Base-by-base conservation (phyloP, 2,329 filamentous ascomycete genomes). In the Phialocephala sp. region DNA sequence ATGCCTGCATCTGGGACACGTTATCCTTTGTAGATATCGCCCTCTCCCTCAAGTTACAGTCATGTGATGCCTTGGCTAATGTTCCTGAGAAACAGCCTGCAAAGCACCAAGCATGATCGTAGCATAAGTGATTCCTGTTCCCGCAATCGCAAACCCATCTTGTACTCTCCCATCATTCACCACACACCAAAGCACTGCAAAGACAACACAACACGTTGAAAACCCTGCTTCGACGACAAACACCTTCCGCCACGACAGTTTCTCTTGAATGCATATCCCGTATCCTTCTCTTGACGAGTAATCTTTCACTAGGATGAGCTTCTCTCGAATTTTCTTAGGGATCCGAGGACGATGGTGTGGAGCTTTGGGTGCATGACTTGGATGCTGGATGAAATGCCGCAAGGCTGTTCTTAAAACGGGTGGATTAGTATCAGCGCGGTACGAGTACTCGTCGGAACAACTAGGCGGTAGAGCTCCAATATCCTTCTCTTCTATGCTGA, bases 361-460 rank as follows among this genome's bases (percentile, higher is more conserved):
- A 36, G 4, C 8, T 22, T 37, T 57, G 18, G 9, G 27, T 57
- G 54, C 54, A 37, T 57, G 54, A 12, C 8, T 4, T 12, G 54
- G 54, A 4, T 57, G 15, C 18, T 57, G 32, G 54, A 57, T 57
- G 32, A 57, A 57, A 39, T 57, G 32, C 22, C 20, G n/a, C 15
- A 57, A 20, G 2, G 24, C 54, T 4, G 32, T 57, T 27, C 24
- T 6, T 4, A 39, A 27, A 1, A 35, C 54, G 11, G 54, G 32
- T 9, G 43, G 43, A 20, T 45, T 45, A 14, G 43, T 45, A 20
- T 45, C 43, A 3, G 43, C 43, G 8, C 15, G 15, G 18, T 8
- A 45, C 8, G 43, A 45, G 18, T 45, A 45, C 8, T 45, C 43
- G 15, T 45, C 43, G 8, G 43, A 45, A 18, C 6, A 18, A 14